Evolutionary conservation across 495 filamentous ascomycete species (phyloP).

Genomic region (Parmelia sp.): DNA sequence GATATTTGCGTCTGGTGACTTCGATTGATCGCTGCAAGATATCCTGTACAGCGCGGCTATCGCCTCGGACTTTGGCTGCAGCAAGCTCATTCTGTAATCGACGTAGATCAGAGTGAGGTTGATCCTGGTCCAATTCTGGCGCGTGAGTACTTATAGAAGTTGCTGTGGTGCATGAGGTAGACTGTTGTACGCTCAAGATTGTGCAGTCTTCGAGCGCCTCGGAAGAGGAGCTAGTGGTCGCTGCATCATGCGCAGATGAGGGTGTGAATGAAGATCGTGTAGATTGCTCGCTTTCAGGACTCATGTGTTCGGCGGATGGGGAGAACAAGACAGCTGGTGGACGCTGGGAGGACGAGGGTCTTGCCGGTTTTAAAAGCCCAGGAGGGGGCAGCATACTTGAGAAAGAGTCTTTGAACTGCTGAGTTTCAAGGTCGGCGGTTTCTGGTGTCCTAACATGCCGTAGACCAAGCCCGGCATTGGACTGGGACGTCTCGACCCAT

Average conservation of each 20-base stretch:
- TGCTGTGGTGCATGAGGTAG: background rate
- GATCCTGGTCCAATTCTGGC: slow-evolving; percentile 4
- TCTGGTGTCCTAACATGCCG: background rate
- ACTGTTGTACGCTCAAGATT: slow-evolving; percentile 8
- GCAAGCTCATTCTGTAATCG: slow-evolving; percentile 16
- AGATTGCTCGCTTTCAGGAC: slow-evolving; percentile 1
- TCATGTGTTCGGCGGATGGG: background rate
- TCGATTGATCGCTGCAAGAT: slow-evolving; percentile 18
- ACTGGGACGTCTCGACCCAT: background rate
- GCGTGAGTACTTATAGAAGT: slow-evolving; percentile 5
- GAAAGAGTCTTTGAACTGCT: background rate
- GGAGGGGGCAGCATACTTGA: background rate
- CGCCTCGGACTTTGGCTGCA: slow-evolving; percentile 16
- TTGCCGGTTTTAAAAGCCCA: background rate
- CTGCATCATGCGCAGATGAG: slow-evolving; percentile 3
- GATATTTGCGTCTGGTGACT: slow-evolving; percentile 13
- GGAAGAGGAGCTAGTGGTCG: slow-evolving; percentile 7
- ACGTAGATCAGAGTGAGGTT: slow-evolving; percentile 13
- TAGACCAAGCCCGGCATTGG: background rate
- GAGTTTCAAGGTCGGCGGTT: background rate
- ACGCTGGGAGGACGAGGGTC: background rate
- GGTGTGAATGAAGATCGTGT: background rate
- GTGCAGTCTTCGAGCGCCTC: slow-evolving; percentile 2
- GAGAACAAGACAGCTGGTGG: background rate
- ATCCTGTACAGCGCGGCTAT: slow-evolving; percentile 8